These are phyloP conservation scores for Ophiostoma fasciatum DNA, from an alignment of 2,329 filamentous ascomycete genomes.

Conservation along the genomic window DNA sequence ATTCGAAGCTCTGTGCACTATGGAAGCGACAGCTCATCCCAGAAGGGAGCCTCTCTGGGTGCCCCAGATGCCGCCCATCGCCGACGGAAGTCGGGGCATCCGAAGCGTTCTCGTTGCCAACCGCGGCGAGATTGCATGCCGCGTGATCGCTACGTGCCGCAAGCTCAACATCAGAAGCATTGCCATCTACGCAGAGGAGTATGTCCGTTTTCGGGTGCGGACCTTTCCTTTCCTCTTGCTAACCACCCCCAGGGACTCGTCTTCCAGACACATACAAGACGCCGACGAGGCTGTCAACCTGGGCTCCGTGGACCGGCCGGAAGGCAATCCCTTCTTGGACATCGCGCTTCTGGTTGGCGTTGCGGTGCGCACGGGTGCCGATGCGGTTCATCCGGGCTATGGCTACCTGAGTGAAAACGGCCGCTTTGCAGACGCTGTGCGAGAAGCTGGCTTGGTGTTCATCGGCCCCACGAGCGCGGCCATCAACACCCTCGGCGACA, in stretches of 20 bases:
- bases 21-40: too few relatives aligned
- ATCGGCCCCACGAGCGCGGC: conserved; percentile 94
- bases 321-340: conserved; percentile 49
- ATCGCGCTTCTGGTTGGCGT: conserved; percentile 52
- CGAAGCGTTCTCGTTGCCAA: conserved; percentile 54
- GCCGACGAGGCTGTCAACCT: conserved; percentile 52
- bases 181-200: conserved; percentile 44
- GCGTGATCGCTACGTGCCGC: conserved; percentile 48
- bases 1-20: too few relatives aligned
- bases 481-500: conserved; percentile 97
- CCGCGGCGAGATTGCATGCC: conserved; percentile 54
- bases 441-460: conserved; percentile 68
- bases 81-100: too few relatives aligned
- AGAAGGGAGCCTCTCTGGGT: too few relatives aligned
- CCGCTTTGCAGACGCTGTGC: conserved; percentile 51
- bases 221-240: not conserved
- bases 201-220: too few relatives aligned
- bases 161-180: conserved; percentile 52
- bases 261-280: conserved; percentile 48
- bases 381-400: conserved; percentile 60
- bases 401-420: conserved; percentile 58
- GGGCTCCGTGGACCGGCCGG: conserved; percentile 24
- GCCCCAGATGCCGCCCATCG: too few relatives aligned
- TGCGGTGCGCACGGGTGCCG: conserved; percentile 47
- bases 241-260: conserved; percentile 37